Base-by-base conservation (phyloP, 495 filamentous ascomycete genomes). In the Cryomyces minteri region DNA sequence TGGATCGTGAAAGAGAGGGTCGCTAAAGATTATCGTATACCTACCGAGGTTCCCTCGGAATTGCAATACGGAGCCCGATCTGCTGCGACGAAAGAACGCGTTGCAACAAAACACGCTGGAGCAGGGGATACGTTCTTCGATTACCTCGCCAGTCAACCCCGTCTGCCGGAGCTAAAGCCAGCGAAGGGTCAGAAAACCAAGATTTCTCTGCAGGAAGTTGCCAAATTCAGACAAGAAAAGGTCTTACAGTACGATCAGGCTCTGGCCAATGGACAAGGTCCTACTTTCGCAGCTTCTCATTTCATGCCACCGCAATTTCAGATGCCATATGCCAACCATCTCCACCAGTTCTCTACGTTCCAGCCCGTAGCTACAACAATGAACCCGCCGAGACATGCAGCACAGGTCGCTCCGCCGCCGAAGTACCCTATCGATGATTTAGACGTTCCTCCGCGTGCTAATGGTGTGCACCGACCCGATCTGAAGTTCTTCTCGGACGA, bases 351-450 rank as follows among this genome's bases (percentile, higher is more conserved):
- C 6, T 7, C 32, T 25, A 45, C 18, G 4, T 11, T 12, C 43
- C 7, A n/a, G 4, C 43, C 12, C 12, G 12, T 36, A 7, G 32
- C 1, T 5, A 38, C 9, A 8, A 25, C n/a, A 32, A n/a, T 31
- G 30, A 32, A 12, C 7, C 32, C 33, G 39, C 28, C 34, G 1
- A 37, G 34, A 37, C 34, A 1, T 12, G 9, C 34, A 37, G 34
- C 67, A 0, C 71, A 77, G 31, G 74, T 83, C 7, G 73, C 84
- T 5, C 82, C 82, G 29, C 76, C 80, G 0, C 75, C 88, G 47
- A 94, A 88, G 56, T 95, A 94, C 58, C 90, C 90, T 0, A 93
- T 94, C 46, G 90, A 98, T 50, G 90, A 98, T 60, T 59, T 96
- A 32, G 81, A 94, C 47, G 64, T 96, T 14, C 66, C 73, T 14